Evolutionary conservation across 179 eudicot species (phyloP).

Genomic region (Silene coronaria): DNA sequence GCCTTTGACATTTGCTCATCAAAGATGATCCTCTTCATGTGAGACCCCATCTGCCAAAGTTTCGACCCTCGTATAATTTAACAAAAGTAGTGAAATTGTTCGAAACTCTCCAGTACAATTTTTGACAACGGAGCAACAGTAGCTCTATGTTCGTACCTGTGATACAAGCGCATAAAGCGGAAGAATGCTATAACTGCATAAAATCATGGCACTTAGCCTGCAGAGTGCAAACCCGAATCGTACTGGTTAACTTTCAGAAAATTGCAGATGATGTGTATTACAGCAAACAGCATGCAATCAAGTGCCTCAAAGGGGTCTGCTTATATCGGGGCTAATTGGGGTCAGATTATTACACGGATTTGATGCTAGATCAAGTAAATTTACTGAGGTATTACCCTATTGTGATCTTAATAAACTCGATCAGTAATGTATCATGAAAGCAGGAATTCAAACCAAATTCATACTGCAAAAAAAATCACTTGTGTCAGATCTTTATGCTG

Average conservation of each 20-base stretch:
- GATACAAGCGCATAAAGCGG: slow-evolving; percentile 86
- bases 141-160: slow-evolving; percentile 45
- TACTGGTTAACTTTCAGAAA: not conserved
- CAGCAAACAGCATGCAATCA: too few relatives aligned
- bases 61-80: not conserved
- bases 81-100: too few relatives aligned
- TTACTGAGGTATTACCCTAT: slow-evolving; percentile 48
- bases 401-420: slow-evolving; percentile 36
- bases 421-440: slow-evolving; percentile 45
- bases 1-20: slow-evolving; percentile 84
- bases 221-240: slow-evolving; percentile 24
- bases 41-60: slow-evolving; percentile 72
- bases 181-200: slow-evolving; percentile 89
- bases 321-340: not conserved
- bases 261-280: too few relatives aligned
- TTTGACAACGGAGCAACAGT: not conserved
- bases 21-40: slow-evolving; percentile 69
- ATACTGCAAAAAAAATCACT: slow-evolving; percentile 43
- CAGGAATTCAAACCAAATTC: slow-evolving; percentile 58
- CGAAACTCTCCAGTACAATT: not conserved
- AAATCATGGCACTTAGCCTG: slow-evolving; percentile 43
- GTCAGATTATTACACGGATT: not conserved
- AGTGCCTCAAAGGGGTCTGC: too few relatives aligned
- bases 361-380: not conserved
- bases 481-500: not conserved